These are phyloP conservation scores for Allantophomopsis cytisporea DNA, from an alignment of 2,329 filamentous ascomycete genomes.

Conservation along the genomic window DNA sequence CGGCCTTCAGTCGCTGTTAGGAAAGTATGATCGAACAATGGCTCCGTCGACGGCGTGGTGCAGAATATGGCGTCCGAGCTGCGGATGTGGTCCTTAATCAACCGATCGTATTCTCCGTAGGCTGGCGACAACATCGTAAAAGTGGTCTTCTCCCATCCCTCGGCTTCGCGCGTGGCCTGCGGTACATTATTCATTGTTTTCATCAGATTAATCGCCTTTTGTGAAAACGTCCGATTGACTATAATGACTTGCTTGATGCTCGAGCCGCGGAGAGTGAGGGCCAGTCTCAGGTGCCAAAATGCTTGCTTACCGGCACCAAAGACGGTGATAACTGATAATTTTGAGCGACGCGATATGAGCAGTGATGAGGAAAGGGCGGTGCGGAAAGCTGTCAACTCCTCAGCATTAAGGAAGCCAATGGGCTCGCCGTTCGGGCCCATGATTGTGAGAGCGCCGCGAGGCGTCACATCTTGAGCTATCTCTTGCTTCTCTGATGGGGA, in stretches of 20 bases:
- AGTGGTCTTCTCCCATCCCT: slow-evolving; percentile 52
- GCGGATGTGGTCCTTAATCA: slow-evolving; percentile 58
- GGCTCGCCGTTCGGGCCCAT: slow-evolving; percentile 49
- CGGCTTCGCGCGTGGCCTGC: slow-evolving; percentile 28
- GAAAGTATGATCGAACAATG: slow-evolving; percentile 61
- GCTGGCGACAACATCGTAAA: slow-evolving; percentile 56
- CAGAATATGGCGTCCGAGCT: slow-evolving; percentile 76
- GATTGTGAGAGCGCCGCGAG: slow-evolving; percentile 51
- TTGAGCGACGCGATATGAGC: slow-evolving; percentile 48
- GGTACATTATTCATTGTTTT: slow-evolving; percentile 29
- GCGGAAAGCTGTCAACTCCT: slow-evolving; percentile 66
- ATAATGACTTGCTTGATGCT: slow-evolving; percentile 73
- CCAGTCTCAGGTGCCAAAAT: slow-evolving; percentile 85
- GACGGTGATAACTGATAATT: slow-evolving; percentile 63
- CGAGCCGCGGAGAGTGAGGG: slow-evolving; percentile 55
- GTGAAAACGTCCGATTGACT: slow-evolving; percentile 60
- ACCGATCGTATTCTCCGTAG: slow-evolving; percentile 52
- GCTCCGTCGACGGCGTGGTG: slow-evolving; percentile 63
- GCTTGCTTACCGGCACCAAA: slow-evolving; percentile 86
- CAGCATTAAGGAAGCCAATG: slow-evolving; percentile 57
- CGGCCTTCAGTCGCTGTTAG: slow-evolving; percentile 51
- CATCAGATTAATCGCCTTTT: slow-evolving; percentile 37
- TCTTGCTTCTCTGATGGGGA: slow-evolving; percentile 10
- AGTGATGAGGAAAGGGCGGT: slow-evolving; percentile 62
- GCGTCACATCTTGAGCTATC: slow-evolving; percentile 28